Evolutionary conservation across 106 monocot species (phyloP).

Genomic region (Vanilla planifolia): DNA sequence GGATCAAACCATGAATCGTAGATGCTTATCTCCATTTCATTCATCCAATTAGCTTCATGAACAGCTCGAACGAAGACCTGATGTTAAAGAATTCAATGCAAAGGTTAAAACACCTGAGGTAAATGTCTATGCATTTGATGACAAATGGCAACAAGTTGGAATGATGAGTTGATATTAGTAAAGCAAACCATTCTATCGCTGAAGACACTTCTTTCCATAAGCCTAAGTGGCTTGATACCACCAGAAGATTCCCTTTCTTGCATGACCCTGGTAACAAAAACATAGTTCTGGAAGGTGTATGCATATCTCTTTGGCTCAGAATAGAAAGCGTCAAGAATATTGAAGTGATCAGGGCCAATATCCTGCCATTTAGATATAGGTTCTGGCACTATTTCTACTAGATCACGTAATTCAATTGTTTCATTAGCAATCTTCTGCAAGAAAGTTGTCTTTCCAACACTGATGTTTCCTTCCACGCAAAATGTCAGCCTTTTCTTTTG

Average conservation of each 20-base stretch:
- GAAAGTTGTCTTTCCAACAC: constrained; percentile 96
- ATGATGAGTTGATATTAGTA: background rate
- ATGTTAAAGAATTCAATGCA: background rate
- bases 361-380: constrained; percentile 95
- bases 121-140: no score
- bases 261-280: constrained; percentile 97
- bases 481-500: constrained; percentile 94
- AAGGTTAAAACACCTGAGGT: no score
- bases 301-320: constrained; percentile 96
- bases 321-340: constrained; percentile 97
- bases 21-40: constrained; percentile 98
- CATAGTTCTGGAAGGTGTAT: constrained; percentile 98
- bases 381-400: constrained; percentile 96
- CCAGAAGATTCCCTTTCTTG: constrained; percentile 83
- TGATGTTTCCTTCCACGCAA: constrained; percentile 97
- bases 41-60: constrained; percentile 99
- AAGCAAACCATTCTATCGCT: constrained; percentile 86
- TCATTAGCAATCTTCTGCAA: constrained; percentile 94
- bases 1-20: constrained; percentile 99
- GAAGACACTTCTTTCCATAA: constrained; percentile 98
- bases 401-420: constrained; percentile 88
- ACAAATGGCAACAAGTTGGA: no score
- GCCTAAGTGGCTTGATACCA: constrained; percentile 82
- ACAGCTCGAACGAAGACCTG: constrained; percentile 98
- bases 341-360: constrained; percentile 94